Evolutionary conservation across 2,329 filamentous ascomycete genomes (phyloP).

Genomic region (Paecilomyces fulvus): DNA sequence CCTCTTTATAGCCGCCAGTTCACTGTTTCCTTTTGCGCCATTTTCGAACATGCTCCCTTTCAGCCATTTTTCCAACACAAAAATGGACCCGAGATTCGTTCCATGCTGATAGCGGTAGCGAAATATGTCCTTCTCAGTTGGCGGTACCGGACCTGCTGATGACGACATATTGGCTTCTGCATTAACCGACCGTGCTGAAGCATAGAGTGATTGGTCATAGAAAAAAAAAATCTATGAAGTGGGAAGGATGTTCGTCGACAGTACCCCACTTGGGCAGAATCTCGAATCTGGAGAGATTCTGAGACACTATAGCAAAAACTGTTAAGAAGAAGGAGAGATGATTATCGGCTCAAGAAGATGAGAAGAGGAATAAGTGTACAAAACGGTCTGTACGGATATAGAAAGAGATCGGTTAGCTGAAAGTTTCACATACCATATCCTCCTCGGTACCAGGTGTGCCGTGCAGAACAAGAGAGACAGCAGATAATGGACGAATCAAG

Average conservation of each 20-base stretch:
- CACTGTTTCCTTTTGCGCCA: slow-evolving; percentile 34
- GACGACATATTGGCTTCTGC: slow-evolving; percentile 1
- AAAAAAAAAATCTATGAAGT: slow-evolving; percentile 1
- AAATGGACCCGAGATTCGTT: slow-evolving; percentile 51
- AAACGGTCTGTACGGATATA: background rate
- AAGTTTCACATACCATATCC: background rate
- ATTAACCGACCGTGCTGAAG: slow-evolving; percentile 3
- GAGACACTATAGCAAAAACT: background rate
- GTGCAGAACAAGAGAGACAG: background rate
- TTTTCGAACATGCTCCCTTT: slow-evolving; percentile 42
- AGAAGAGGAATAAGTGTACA: background rate
- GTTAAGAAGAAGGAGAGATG: background rate
- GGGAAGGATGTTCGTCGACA: background rate
- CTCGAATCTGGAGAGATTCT: background rate
- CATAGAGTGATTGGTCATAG: background rate
- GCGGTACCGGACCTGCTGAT: slow-evolving; percentile 10
- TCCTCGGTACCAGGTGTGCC: background rate
- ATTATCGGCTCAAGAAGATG: background rate
- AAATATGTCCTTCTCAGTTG: slow-evolving; percentile 20
- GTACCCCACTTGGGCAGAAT: background rate
- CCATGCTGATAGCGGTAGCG: slow-evolving; percentile 54
- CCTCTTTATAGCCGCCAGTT: slow-evolving; percentile 45
- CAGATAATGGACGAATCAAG: background rate
- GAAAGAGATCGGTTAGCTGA: background rate
- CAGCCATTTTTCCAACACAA: slow-evolving; percentile 54